These are phyloP conservation scores for Penicillium flavigenum DNA, from an alignment of 495 filamentous ascomycete genomes.

Conservation along the genomic window DNA sequence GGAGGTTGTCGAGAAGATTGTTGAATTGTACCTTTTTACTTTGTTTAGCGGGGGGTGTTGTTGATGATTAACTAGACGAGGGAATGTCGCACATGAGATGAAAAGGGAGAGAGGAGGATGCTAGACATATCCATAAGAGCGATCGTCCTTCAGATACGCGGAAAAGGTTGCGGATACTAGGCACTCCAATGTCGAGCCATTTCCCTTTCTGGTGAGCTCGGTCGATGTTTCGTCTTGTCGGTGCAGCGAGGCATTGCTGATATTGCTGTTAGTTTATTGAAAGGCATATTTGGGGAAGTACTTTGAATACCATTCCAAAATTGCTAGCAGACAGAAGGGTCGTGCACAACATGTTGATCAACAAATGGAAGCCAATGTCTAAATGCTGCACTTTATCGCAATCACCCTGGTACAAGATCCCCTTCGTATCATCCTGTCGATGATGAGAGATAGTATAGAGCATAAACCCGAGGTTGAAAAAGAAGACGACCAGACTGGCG, in stretches of 20 bases:
- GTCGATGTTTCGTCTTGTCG: conserved; percentile 3
- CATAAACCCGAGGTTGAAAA: conserved; percentile 2
- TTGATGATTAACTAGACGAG: neutral
- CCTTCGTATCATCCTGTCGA: neutral
- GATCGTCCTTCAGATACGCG: neutral
- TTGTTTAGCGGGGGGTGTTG: no score
- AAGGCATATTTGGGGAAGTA: neutral
- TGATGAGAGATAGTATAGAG: neutral
- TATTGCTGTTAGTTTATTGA: neutral
- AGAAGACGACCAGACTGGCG: neutral
- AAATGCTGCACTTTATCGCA: conserved; percentile 1
- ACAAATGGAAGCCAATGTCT: neutral
- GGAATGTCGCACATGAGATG: neutral
- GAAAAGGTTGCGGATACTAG: conserved; percentile 5
- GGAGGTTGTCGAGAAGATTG: neutral
- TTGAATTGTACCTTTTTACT: neutral
- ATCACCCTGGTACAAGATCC: neutral
- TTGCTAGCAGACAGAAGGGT: conserved; percentile 6
- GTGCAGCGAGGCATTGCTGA: conserved; percentile 11
- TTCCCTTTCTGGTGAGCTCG: neutral
- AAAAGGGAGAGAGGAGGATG: neutral
- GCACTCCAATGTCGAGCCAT: conserved; percentile 11
- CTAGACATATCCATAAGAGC: neutral
- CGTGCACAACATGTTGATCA: conserved; percentile 6
- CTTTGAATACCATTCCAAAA: conserved; percentile 8